Conservation (phyloP, 2,329 filamentous ascomycete species). For the Ceratocystis alfenasii region DNA sequence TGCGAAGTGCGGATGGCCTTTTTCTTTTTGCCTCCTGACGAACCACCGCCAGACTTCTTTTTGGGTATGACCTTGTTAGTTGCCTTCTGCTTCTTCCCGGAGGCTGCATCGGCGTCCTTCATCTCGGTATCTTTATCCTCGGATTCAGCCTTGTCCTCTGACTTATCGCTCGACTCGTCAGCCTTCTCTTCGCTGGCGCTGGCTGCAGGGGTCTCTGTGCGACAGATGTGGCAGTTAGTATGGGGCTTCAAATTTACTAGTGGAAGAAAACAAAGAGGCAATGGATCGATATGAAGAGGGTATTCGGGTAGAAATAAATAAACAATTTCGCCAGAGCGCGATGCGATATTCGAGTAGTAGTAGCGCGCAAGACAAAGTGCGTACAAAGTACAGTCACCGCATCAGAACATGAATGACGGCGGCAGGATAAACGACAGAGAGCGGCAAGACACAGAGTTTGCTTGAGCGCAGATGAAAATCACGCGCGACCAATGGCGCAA, state of each 20-base stretch:
- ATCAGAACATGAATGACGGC: neutral
- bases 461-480: slow-evolving; percentile 8
- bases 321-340: neutral
- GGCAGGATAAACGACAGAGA: neutral
- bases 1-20: slow-evolving; percentile 66
- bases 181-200: slow-evolving; percentile 13
- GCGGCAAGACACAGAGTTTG: neutral
- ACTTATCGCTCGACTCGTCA: slow-evolving; percentile 16
- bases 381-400: neutral
- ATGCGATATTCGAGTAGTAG: neutral
- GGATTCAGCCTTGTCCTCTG: slow-evolving; percentile 21
- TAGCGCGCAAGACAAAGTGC: neutral
- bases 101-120: slow-evolving; percentile 29
- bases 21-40: slow-evolving; percentile 67
- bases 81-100: slow-evolving; percentile 36
- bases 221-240: slow-evolving; percentile 1
- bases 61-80: slow-evolving; percentile 28
- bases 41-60: slow-evolving; percentile 61
- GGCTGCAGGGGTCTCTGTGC: slow-evolving; percentile 24
- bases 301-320: neutral
- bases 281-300: neutral
- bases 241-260: neutral
- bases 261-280: neutral
- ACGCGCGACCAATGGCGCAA: slow-evolving; percentile 16
- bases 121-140: slow-evolving; percentile 18